These are phyloP conservation scores for Aspergillus arachidicola DNA, from an alignment of 2,329 filamentous ascomycete genomes.

Conservation along the genomic window DNA sequence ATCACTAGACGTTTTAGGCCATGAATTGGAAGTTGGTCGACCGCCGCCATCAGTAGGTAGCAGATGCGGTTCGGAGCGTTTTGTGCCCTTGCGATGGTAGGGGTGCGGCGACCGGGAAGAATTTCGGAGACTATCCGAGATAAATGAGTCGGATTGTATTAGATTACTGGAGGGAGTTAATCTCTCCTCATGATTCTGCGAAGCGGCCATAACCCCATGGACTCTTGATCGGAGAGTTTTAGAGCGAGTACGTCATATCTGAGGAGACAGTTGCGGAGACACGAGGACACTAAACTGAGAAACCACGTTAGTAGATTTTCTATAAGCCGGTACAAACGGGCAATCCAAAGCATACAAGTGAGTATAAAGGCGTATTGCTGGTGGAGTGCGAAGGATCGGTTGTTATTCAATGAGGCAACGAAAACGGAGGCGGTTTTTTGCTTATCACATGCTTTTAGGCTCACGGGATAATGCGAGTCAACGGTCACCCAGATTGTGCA, in stretches of 20 bases:
- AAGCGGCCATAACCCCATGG: conserved; percentile 39
- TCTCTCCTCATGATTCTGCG: conserved; percentile 30
- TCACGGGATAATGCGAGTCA: conserved; percentile 3
- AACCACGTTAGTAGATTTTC: background rate
- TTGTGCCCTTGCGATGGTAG: conserved; percentile 63
- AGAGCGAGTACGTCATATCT: conserved; percentile 35
- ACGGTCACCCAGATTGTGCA: background rate
- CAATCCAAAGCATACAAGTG: background rate
- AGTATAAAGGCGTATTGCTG: background rate
- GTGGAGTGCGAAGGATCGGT: background rate
- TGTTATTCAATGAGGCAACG: conserved; percentile 1
- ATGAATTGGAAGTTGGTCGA: conserved; percentile 34
- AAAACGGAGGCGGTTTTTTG: conserved; percentile 15
- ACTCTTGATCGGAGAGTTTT: conserved; percentile 17
- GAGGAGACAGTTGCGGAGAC: conserved; percentile 11
- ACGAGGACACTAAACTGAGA: background rate
- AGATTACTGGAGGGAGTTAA: conserved; percentile 24
- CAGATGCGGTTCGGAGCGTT: conserved; percentile 58
- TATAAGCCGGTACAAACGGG: background rate
- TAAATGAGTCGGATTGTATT: conserved; percentile 19
- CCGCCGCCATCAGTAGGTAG: conserved; percentile 36
- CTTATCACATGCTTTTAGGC: conserved; percentile 23
- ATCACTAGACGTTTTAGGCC: conserved; percentile 71
- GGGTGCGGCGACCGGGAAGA: conserved; percentile 68
- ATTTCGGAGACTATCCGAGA: conserved; percentile 44